Evolutionary conservation across 1,139 yeast genomes (phyloP), one percentile per base, ranked within the genome.

Genomic region (Kodamaea arcana): DNA sequence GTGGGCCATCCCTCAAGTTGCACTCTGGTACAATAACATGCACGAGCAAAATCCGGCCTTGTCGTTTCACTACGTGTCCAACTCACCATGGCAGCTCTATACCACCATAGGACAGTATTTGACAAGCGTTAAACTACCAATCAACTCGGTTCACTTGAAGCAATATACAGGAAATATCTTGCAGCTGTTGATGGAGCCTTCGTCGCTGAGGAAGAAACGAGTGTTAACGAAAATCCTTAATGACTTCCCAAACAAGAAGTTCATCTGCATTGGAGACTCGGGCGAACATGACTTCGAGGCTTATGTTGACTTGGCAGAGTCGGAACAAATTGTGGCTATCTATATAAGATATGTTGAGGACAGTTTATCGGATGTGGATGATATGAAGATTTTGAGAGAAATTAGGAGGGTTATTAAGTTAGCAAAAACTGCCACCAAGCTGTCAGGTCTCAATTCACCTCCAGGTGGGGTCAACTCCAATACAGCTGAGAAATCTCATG

Each of bases 281-380:
- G 97, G 98, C 2, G 98, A 94, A 54, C 81, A 82, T 43, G 99
- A 94, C 60, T 65, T 92, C 31, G 98, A 94, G 52, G 95, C 97
- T 0, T 94, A 92, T 53, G 72, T 78, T 4, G 83, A 83, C 26
- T 61, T 87, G 25, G 87, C 95, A 0, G 58, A 62, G 25, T 47
- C 56, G 21, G 78, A 65, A 48, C 82, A 77, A 44, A 68, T 92
- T 1, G 46, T 73, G 21, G 94, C 84, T 1, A 86, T 94, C 5
- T 88, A 80, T 54, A 84, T 94, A 29, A 67, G 98, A 35, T 83
- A 83, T 34, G 88, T 94, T 13, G 77, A 83, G 1, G 71, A 72
- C 27, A 80, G 90, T 1, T 65, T 83, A 47, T 80, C 84, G 13
- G 76, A 75, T 33, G 43, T 64, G 26, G 75, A 75, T 30, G 81